These are phyloP conservation scores for Lenzites betulinus DNA, from an alignment of 768 basidiomycete species.

Conservation along the genomic window DNA sequence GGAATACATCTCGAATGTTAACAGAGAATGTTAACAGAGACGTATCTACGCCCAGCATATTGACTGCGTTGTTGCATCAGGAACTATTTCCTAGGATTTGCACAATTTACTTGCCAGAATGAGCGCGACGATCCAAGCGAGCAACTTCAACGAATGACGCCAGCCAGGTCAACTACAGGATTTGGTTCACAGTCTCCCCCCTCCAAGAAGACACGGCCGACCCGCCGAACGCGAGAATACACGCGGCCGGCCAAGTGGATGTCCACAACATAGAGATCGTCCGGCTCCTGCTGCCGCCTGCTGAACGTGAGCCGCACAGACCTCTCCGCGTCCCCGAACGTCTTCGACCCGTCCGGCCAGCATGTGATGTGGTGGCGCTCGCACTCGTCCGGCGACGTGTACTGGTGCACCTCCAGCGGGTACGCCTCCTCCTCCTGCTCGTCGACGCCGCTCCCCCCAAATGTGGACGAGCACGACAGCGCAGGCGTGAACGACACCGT, in stretches of 20 bases:
- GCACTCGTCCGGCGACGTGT: neutral
- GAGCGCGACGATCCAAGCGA: too few relatives aligned
- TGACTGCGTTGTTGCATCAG: too few relatives aligned
- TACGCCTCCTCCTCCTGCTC: neutral
- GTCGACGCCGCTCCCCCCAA: neutral
- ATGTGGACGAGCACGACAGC: neutral
- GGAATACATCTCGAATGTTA: too few relatives aligned
- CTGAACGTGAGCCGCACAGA: conserved; percentile 17
- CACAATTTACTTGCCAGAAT: too few relatives aligned
- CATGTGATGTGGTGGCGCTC: neutral
- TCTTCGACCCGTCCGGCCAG: conserved; percentile 7
- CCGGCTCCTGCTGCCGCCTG: neutral
- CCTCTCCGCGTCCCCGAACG: conserved; percentile 11
- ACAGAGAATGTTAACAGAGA: too few relatives aligned
- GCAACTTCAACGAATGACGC: neutral
- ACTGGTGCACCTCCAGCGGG: neutral
- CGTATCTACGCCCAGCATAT: too few relatives aligned
- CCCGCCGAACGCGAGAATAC: neutral
- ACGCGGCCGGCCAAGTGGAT: neutral
- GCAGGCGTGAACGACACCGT: conserved; percentile 4
- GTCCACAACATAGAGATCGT: neutral
- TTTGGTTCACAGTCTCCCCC: neutral
- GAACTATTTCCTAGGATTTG: too few relatives aligned
- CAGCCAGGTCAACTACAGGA: neutral
- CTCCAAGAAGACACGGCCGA: neutral